These are phyloP conservation scores for Rhizopus delemar DNA, from an alignment of 371 early-diverging fungal genomes.

Conservation along the genomic window DNA sequence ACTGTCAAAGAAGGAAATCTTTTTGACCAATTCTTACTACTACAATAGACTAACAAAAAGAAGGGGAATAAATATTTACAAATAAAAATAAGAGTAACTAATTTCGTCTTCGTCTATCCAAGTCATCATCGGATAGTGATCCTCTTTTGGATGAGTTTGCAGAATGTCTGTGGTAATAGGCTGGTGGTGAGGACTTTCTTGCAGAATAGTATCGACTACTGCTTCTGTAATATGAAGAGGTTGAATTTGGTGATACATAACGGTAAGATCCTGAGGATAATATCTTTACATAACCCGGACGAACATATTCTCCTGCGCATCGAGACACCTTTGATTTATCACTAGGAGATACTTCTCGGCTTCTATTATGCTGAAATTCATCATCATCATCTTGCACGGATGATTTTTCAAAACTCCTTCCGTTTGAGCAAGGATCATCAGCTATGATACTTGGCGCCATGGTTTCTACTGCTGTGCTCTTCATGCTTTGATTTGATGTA, in stretches of 20 bases:
- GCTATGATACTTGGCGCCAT: neutral
- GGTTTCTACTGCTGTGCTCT: neutral
- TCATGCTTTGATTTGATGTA: neutral
- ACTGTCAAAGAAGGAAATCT: too few relatives aligned
- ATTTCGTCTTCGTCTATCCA: constrained; percentile 6
- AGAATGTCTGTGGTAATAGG: constrained; percentile 5
- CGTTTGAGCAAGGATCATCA: neutral
- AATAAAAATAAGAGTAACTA: neutral
- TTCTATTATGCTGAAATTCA: constrained; percentile 1
- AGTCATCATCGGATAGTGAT: constrained; percentile 5
- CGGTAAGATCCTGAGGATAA: neutral
- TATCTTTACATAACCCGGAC: constrained; percentile 12
- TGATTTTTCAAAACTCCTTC: neutral
- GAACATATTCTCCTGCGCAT: constrained; percentile 12
- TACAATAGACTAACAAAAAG: too few relatives aligned
- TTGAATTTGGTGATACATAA: constrained; percentile 1
- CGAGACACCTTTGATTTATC: constrained; percentile 5
- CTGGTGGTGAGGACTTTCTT: neutral
- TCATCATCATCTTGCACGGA: neutral
- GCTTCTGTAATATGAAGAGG: neutral
- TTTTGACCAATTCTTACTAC: too few relatives aligned
- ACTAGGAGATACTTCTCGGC: constrained; percentile 1
- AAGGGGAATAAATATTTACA: constrained; percentile 2
- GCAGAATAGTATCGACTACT: neutral
- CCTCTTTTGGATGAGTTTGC: constrained; percentile 6